Conservation (phyloP, 805 yeast species). For the Sungouiella blattae region DNA sequence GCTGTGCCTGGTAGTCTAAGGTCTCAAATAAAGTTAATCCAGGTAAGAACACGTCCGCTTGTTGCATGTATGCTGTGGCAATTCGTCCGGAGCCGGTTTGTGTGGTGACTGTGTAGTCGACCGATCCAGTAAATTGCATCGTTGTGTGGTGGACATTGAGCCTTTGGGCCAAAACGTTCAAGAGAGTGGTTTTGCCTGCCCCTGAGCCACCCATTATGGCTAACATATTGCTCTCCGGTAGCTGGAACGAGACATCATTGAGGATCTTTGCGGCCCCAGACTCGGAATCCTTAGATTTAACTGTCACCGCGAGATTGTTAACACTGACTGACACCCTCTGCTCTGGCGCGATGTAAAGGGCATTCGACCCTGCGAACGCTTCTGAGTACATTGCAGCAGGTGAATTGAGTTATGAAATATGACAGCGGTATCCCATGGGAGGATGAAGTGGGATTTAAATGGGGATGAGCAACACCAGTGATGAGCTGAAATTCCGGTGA, state of each 20-base stretch:
- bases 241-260: conserved; percentile 52
- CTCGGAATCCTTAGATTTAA: conserved; percentile 10
- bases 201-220: conserved; percentile 90
- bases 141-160: conserved; percentile 38
- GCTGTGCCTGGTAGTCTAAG: conserved; percentile 63
- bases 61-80: conserved; percentile 63
- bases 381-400: background rate
- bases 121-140: conserved; percentile 40
- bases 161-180: conserved; percentile 62
- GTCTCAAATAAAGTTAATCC: conserved; percentile 73
- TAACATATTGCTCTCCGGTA: conserved; percentile 59
- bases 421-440: no score
- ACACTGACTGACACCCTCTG: conserved; percentile 11
- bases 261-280: conserved; percentile 19
- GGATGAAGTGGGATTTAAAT: no score
- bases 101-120: conserved; percentile 27
- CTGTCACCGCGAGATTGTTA: conserved; percentile 10
- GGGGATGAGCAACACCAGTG: no score
- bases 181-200: conserved; percentile 77
- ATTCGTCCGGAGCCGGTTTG: conserved; percentile 14
- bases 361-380: background rate
- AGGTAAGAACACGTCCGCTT: conserved; percentile 70
- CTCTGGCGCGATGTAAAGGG: background rate
- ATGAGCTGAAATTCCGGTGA: background rate
- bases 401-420: no score